These are phyloP conservation scores for Aspergillus uvarum DNA, from an alignment of 2,329 filamentous ascomycete species.

Conservation along the genomic window DNA sequence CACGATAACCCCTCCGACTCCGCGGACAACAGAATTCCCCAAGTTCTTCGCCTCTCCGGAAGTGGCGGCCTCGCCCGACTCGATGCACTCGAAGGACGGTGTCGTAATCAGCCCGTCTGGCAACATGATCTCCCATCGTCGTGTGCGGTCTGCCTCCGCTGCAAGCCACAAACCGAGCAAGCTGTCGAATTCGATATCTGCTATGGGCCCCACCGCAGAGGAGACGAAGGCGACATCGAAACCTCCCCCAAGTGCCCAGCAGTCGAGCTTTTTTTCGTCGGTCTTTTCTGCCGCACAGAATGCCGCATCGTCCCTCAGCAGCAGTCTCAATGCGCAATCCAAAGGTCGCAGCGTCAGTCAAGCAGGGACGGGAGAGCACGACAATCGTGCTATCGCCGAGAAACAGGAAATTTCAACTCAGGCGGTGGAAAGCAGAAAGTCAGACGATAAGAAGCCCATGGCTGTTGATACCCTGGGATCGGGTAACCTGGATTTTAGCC, in stretches of 20 bases:
- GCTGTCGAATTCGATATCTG: conserved; percentile 72
- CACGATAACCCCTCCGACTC: conserved; percentile 64
- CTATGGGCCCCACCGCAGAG: conserved; percentile 73
- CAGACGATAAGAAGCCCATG: conserved; percentile 61
- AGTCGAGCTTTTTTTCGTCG: conserved; percentile 81
- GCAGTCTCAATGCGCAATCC: conserved; percentile 55
- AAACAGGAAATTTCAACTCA: conserved; percentile 29
- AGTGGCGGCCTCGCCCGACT: conserved; percentile 43
- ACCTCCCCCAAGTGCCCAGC: conserved; percentile 54
- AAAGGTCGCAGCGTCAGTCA: conserved; percentile 41
- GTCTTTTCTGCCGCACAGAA: conserved; percentile 92
- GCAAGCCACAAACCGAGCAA: conserved; percentile 70
- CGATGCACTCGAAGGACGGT: conserved; percentile 34
- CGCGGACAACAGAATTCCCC: conserved; percentile 41
- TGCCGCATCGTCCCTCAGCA: conserved; percentile 78
- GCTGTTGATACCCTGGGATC: conserved; percentile 86
- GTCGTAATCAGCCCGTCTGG: conserved; percentile 63
- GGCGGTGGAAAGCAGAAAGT: conserved; percentile 24
- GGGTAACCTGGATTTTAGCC: conserved; percentile 84
- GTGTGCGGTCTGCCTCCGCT: conserved; percentile 57
- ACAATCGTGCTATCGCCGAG: conserved; percentile 27
- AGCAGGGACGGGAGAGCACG: conserved; percentile 30
- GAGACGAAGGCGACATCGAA: conserved; percentile 54
- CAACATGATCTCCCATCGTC: conserved; percentile 72
- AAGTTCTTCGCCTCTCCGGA: conserved; percentile 29